A percentile compares a stretch with the other conserved stretches of the same genome.
These are phyloP conservation scores for Oryza rufipogon DNA, from an alignment of 176 grass and related monocot genomes.

Conservation along the genomic window DNA sequence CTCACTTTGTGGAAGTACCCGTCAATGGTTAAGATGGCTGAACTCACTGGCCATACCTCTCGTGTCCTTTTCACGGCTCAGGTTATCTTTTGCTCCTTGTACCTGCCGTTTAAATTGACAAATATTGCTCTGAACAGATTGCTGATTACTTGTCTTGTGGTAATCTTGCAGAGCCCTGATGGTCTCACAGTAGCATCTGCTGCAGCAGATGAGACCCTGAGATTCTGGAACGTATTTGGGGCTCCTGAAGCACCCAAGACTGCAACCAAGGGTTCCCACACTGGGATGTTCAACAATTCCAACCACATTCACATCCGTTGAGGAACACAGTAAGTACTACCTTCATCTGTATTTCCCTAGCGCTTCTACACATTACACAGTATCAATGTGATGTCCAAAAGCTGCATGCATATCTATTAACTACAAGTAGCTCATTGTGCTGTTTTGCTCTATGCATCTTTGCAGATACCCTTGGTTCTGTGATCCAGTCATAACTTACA, in stretches of 20 bases:
- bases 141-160: slow-evolving; percentile 5
- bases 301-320: slow-evolving; percentile 67
- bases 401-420: background rate
- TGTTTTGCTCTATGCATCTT: background rate
- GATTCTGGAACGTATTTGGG: slow-evolving; percentile 69
- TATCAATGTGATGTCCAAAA: background rate
- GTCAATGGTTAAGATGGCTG: slow-evolving; percentile 55
- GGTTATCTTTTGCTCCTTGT: slow-evolving; percentile 38
- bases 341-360: background rate
- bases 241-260: slow-evolving; percentile 54
- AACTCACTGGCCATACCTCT: slow-evolving; percentile 60
- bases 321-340: background rate
- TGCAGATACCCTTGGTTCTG: background rate
- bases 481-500: background rate
- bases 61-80: slow-evolving; percentile 69
- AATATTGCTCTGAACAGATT: background rate
- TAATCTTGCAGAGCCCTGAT: slow-evolving; percentile 64
- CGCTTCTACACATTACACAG: background rate
- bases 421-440: too few relatives aligned
- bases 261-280: slow-evolving; percentile 43
- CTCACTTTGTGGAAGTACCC: slow-evolving; percentile 68
- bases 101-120: background rate
- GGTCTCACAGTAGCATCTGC: slow-evolving; percentile 68
- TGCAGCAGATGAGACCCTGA: slow-evolving; percentile 60
- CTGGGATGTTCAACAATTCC: slow-evolving; percentile 55